Conservation (phyloP, 2,329 filamentous ascomycete species). For the Ceratocystis destructans region DNA sequence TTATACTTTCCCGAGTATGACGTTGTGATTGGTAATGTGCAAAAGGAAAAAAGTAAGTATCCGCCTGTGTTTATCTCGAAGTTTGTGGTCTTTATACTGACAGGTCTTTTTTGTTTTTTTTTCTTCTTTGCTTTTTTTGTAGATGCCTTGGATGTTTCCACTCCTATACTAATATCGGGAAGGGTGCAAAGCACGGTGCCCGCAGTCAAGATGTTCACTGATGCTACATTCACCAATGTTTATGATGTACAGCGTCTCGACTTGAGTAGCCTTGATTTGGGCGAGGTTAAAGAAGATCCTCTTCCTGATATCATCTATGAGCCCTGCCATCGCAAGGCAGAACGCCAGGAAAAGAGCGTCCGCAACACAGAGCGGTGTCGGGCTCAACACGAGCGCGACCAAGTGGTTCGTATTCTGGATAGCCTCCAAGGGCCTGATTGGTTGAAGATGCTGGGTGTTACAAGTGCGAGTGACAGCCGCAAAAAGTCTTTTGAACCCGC, state of each 20-base stretch:
- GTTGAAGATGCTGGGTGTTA: slow-evolving; percentile 83
- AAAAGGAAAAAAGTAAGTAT: slow-evolving; percentile 59
- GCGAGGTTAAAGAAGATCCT: slow-evolving; percentile 37
- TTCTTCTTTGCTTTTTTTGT: slow-evolving; percentile 17
- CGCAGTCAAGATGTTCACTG: slow-evolving; percentile 27
- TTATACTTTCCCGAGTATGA: slow-evolving; percentile 91
- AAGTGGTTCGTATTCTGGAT: slow-evolving; percentile 54
- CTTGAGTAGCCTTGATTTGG: slow-evolving; percentile 39
- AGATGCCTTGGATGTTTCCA: slow-evolving; percentile 63
- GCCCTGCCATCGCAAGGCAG: slow-evolving; percentile 43
- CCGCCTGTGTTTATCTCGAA: not conserved
- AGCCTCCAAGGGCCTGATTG: slow-evolving; percentile 84
- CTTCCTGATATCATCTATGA: slow-evolving; percentile 43
- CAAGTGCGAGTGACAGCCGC: slow-evolving; percentile 67
- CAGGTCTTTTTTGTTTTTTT: not conserved
- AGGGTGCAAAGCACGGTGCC: not conserved
- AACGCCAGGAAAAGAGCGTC: slow-evolving; percentile 47
- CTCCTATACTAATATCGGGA: slow-evolving; percentile 48
- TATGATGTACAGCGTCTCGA: slow-evolving; percentile 44
- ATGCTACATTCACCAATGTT: slow-evolving; percentile 42
- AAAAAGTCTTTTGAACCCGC: slow-evolving; percentile 81
- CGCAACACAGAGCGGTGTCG: slow-evolving; percentile 51
- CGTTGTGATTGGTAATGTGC: slow-evolving; percentile 77
- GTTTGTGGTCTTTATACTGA: not conserved
- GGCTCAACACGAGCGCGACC: slow-evolving; percentile 53